Evolutionary conservation across 192 early-diverging fungal genomes (phyloP).

Genomic region (Backusella tuberculispora): DNA sequence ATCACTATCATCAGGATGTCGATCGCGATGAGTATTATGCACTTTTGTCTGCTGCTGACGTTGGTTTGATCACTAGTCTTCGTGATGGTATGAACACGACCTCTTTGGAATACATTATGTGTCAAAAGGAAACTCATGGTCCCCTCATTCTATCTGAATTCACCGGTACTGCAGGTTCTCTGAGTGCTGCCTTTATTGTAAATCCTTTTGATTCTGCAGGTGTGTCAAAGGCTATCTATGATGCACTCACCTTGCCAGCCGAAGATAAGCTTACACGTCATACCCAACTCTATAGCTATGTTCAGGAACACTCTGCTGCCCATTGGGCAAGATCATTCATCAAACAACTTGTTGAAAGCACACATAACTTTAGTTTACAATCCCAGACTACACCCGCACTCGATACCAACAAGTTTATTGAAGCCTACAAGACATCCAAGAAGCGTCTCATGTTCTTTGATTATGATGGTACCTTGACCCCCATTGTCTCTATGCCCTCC

Average conservation of each 20-base stretch:
- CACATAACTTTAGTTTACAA: slow-evolving; percentile 46
- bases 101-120: slow-evolving; percentile 91
- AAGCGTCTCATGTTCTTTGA: slow-evolving; percentile 91
- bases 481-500: slow-evolving; percentile 84
- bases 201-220: slow-evolving; percentile 90
- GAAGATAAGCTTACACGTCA: slow-evolving; percentile 64
- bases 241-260: slow-evolving; percentile 63
- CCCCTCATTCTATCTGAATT: slow-evolving; percentile 96
- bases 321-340: slow-evolving; percentile 89
- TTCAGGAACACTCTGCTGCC: slow-evolving; percentile 79
- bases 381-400: slow-evolving; percentile 51
- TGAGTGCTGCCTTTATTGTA: slow-evolving; percentile 79
- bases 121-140: slow-evolving; percentile 82
- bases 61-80: slow-evolving; percentile 89
- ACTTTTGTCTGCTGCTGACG: slow-evolving; percentile 91
- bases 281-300: slow-evolving; percentile 76
- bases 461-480: slow-evolving; percentile 97
- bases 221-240: slow-evolving; percentile 80
- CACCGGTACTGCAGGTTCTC: slow-evolving; percentile 89
- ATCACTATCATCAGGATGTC: slow-evolving; percentile 91
- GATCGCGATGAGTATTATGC: slow-evolving; percentile 98
- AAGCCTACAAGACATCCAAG: slow-evolving; percentile 63
- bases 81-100: slow-evolving; percentile 99
- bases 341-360: slow-evolving; percentile 66
- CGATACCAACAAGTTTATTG: slow-evolving; percentile 37